A percentile compares a stretch with the other conserved stretches of the same genome.
Conservation (phyloP, 306 rosid genomes). For the Abrus pulchellus region DNA sequence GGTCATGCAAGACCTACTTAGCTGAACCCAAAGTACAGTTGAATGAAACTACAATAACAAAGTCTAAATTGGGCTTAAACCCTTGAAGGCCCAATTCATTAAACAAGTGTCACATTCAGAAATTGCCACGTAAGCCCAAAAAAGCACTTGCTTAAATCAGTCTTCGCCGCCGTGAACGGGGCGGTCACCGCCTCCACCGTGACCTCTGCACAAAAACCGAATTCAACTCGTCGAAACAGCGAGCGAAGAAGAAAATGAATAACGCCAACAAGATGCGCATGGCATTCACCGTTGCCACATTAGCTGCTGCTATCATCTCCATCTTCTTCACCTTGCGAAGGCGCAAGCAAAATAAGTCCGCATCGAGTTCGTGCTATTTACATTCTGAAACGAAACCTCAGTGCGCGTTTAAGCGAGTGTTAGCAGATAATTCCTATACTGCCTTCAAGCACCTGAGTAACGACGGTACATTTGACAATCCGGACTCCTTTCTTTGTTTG, state of each 20-base stretch:
- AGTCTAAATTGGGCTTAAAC: conserved; percentile 14
- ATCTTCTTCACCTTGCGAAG: conserved; percentile 57
- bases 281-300: conserved; percentile 57
- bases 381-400: conserved; percentile 77
- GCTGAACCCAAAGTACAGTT: not conserved
- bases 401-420: conserved; percentile 71
- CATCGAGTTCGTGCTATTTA: conserved; percentile 67
- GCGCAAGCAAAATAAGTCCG: conserved; percentile 50
- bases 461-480: conserved; percentile 34
- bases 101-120: not conserved
- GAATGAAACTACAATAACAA: not conserved
- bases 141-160: not conserved
- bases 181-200: conserved; percentile 51
- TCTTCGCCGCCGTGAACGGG: conserved; percentile 36
- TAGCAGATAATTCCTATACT: conserved; percentile 80
- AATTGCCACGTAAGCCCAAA: conserved; percentile 31
- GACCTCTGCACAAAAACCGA: not conserved
- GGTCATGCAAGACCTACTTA: too few species aligned
- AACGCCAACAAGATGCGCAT: conserved; percentile 53
- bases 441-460: conserved; percentile 72
- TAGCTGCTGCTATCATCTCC: conserved; percentile 60
- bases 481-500: not conserved
- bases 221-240: conserved; percentile 24
- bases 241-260: conserved; percentile 48
- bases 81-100: not conserved